A percentile compares a stretch with the other conserved stretches of the same genome.
Conservation (phyloP, 2,329 filamentous ascomycete species). For the Tothia fuscella region DNA sequence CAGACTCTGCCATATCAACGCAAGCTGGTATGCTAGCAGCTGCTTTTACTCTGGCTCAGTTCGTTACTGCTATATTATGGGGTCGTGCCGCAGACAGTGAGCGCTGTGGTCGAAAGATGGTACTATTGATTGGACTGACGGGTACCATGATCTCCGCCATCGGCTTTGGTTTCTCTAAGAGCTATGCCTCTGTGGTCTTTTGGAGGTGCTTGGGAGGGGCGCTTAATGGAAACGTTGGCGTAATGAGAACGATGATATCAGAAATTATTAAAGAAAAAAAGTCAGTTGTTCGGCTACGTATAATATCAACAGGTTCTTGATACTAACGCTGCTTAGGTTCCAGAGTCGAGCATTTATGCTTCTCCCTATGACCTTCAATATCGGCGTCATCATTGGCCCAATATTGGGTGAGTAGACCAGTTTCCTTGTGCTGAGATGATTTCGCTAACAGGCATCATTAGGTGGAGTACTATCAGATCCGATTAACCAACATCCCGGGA, state of each 20-base stretch:
- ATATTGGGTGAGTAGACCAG: conserved; percentile 20
- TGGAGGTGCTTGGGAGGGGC: conserved; percentile 56
- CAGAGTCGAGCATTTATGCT: conserved; percentile 45
- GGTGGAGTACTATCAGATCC: conserved; percentile 61
- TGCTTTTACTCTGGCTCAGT: conserved; percentile 71
- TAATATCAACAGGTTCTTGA: neutral
- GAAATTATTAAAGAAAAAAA: conserved; percentile 62
- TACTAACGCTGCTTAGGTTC: conserved; percentile 14
- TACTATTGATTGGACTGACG: conserved; percentile 62
- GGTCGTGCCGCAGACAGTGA: conserved; percentile 57
- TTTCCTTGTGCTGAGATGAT: conserved; percentile 21
- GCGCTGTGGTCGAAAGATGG: conserved; percentile 56
- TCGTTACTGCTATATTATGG: conserved; percentile 73
- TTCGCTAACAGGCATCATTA: no score
- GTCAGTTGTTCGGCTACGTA: conserved; percentile 21
- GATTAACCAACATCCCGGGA: conserved; percentile 43
- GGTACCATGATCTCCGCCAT: conserved; percentile 56
- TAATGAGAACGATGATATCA: conserved; percentile 63
- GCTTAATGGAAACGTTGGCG: conserved; percentile 61
- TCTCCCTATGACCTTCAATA: conserved; percentile 57
- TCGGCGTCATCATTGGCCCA: conserved; percentile 36
- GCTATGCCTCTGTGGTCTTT: conserved; percentile 48
- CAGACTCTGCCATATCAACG: conserved; percentile 54
- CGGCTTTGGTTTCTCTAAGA: conserved; percentile 57
- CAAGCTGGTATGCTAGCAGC: conserved; percentile 70